These are phyloP conservation scores for Chytriomyces sp. DNA, from an alignment of 192 early-diverging fungal genomes.

Conservation along the genomic window DNA sequence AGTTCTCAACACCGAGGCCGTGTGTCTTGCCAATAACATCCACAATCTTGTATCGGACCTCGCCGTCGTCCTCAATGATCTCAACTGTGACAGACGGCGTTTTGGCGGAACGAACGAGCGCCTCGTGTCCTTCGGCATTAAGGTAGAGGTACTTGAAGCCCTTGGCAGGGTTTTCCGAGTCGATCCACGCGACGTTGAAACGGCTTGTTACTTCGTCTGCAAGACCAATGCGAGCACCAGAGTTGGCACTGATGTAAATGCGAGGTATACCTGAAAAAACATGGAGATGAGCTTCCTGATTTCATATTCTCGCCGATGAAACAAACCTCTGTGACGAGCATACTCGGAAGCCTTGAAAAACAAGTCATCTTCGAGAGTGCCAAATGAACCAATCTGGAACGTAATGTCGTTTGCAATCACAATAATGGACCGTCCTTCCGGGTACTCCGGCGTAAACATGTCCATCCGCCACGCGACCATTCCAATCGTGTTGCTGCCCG, in stretches of 20 bases:
- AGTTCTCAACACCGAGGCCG: conserved; percentile 95
- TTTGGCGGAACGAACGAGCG: conserved; percentile 47
- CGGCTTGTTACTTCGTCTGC: conserved; percentile 87
- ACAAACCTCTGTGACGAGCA: conserved; percentile 66
- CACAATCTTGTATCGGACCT: conserved; percentile 77
- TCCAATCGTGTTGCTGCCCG: conserved; percentile 87
- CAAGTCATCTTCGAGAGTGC: conserved; percentile 86
- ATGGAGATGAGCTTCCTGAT: not conserved
- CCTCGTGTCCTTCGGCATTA: conserved; percentile 69
- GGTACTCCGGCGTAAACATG: conserved; percentile 90
- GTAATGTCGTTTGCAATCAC: conserved; percentile 99
- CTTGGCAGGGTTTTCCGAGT: conserved; percentile 74
- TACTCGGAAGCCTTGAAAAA: conserved; percentile 92
- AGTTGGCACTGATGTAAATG: conserved; percentile 97
- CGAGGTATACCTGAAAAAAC: conserved; percentile 75
- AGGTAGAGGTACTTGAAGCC: conserved; percentile 96
- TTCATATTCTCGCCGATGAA: conserved; percentile 10
- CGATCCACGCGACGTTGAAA: conserved; percentile 89
- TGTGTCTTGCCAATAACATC: conserved; percentile 85
- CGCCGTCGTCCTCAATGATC: conserved; percentile 70
- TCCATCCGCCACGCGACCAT: conserved; percentile 96
- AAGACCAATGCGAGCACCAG: conserved; percentile 96
- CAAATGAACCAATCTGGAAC: conserved; percentile 95
- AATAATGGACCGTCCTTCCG: conserved; percentile 81
- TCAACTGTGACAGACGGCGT: conserved; percentile 73